Percentiles rank a stretch among this genome's conserved stretches.
These are phyloP conservation scores for Nemophila menziesii DNA, from an alignment of 257 asterid species.

Conservation along the genomic window DNA sequence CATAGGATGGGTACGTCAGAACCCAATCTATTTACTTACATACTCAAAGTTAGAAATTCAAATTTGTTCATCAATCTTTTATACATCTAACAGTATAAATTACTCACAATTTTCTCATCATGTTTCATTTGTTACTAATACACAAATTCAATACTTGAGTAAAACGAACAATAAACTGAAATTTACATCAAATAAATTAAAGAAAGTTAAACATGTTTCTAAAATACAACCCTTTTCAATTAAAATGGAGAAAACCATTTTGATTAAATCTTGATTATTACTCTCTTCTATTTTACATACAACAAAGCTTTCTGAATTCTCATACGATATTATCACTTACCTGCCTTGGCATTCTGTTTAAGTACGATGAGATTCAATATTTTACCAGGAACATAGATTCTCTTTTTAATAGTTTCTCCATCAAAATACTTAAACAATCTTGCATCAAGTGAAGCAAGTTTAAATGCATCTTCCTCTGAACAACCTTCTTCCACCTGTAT, in stretches of 20 bases:
- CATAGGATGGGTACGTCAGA: too few species aligned
- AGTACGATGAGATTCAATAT: constrained; percentile 71
- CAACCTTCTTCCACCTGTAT: constrained; percentile 69
- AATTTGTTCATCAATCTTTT: too few species aligned
- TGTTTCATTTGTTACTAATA: too few species aligned
- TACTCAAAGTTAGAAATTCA: too few species aligned
- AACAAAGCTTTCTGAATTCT: not conserved
- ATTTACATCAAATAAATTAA: too few species aligned
- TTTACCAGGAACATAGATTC: constrained; percentile 70
- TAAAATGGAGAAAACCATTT: not conserved
- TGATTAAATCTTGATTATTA: not conserved
- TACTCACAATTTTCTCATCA: too few species aligned
- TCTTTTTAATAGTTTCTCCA: constrained; percentile 62
- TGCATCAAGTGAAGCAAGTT: constrained; percentile 55
- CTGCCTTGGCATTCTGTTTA: constrained; percentile 33
- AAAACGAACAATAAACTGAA: too few species aligned
- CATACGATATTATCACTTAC: constrained; percentile 16
- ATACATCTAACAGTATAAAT: too few species aligned
- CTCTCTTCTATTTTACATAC: not conserved
- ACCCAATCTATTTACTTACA: too few species aligned
- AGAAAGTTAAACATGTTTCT: too few species aligned
- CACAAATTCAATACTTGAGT: too few species aligned
- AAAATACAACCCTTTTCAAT: not conserved
- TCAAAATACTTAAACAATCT: constrained; percentile 53
- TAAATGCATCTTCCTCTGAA: constrained; percentile 69